Percentiles rank a stretch among this genome's conserved stretches.
These are phyloP conservation scores for Ophioceras dolichostomum DNA, from an alignment of 2,329 filamentous ascomycete genomes.

Conservation along the genomic window DNA sequence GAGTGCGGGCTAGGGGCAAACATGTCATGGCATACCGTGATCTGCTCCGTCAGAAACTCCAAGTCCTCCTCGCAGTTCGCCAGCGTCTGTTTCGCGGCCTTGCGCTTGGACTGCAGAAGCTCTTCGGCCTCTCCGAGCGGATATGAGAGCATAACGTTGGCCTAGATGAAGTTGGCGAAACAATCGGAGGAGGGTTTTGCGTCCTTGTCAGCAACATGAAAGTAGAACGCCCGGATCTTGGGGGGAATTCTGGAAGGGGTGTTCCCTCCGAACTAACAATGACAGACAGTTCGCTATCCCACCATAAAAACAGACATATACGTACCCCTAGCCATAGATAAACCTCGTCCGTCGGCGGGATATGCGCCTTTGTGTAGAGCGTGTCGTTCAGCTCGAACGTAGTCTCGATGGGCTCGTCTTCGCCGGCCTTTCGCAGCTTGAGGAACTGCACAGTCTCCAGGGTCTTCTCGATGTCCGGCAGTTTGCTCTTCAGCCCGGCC, in stretches of 20 bases:
- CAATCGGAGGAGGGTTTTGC: no score
- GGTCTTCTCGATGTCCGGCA: slow-evolving; percentile 94
- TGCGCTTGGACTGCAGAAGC: slow-evolving; percentile 65
- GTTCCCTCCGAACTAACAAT: no score
- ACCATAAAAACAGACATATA: slow-evolving; percentile 8
- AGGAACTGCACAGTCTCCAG: slow-evolving; percentile 83
- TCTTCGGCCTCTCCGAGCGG: slow-evolving; percentile 76
- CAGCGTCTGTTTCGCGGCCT: slow-evolving; percentile 66
- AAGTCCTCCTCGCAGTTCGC: slow-evolving; percentile 91
- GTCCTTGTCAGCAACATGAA: no score
- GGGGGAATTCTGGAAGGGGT: no score
- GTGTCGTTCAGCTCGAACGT: slow-evolving; percentile 97
- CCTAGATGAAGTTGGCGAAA: slow-evolving; percentile 37
- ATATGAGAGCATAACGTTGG: slow-evolving; percentile 96
- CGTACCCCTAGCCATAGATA: slow-evolving; percentile 90
- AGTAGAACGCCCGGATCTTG: no score
- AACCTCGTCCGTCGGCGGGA: slow-evolving; percentile 78
- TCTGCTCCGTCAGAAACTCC: slow-evolving; percentile 91
- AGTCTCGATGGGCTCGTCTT: slow-evolving; percentile 66
- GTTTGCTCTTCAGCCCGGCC: slow-evolving; percentile 77
- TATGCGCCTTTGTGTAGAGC: slow-evolving; percentile 75
- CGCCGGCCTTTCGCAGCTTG: slow-evolving; percentile 32
- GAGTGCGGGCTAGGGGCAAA: background rate
- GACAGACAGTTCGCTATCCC: no score
- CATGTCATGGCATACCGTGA: slow-evolving; percentile 53